A percentile compares a stretch with the other conserved stretches of the same genome.
Evolutionary conservation across 306 rosid species (phyloP).

Genomic region (Inga laurina): DNA sequence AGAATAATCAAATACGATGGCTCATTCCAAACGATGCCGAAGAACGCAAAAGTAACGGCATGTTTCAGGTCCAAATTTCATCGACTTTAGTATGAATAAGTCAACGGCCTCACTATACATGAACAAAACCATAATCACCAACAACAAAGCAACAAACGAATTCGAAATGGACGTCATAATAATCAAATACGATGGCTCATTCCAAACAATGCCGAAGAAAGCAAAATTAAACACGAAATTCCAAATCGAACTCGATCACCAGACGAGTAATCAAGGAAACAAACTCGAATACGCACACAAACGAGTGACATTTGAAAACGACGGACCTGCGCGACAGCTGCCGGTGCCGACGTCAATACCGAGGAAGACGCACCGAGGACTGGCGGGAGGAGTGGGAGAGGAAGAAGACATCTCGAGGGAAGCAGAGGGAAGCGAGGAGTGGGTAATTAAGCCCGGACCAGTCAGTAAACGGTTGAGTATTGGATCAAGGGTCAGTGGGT

Average conservation of each 20-base stretch:
- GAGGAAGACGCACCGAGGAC: constrained; percentile 62
- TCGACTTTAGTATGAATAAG: not conserved
- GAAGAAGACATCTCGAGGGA: constrained; percentile 54
- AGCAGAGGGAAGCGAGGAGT: constrained; percentile 9
- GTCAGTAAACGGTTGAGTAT: too few relatives aligned
- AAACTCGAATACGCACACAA: not conserved
- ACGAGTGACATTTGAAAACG: not conserved
- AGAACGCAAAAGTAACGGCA: not conserved
- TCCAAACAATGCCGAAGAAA: not conserved
- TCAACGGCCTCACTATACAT: not conserved
- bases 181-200: not conserved
- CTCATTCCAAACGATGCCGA: not conserved
- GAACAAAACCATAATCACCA: not conserved
- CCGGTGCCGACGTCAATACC: constrained; percentile 97
- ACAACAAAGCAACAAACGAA: not conserved
- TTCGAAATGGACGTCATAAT: not conserved
- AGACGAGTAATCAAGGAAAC: not conserved
- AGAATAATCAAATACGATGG: not conserved
- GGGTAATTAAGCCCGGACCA: too few relatives aligned
- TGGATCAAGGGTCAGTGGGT: constrained; percentile 3
- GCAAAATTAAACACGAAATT: not conserved
- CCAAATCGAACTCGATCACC: not conserved
- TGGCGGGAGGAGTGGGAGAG: constrained; percentile 20
- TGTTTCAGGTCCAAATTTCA: too few relatives aligned
- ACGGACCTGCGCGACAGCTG: constrained; percentile 90